Conservation (phyloP, 78 protist species). For the Neovahlkampfia damariscottae region DNA sequence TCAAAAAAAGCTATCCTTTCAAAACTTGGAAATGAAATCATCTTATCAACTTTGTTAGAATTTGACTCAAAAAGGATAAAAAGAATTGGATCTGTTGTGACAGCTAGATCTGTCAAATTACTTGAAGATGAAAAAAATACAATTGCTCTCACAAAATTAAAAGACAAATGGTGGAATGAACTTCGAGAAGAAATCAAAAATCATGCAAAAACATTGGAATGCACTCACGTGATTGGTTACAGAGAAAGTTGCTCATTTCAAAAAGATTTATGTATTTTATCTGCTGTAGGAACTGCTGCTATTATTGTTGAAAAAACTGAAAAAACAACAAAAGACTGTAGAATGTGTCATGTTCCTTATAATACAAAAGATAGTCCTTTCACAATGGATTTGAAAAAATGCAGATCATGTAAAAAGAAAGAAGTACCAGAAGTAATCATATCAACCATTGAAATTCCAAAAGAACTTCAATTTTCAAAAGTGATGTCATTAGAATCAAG, state of each 20-base stretch:
- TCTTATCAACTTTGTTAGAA: conserved; percentile 6
- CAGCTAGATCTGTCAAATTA: conserved; percentile 24
- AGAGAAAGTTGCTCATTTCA: conserved; percentile 42
- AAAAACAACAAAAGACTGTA: background rate
- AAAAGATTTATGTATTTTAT: conserved; percentile 8
- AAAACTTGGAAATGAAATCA: background rate
- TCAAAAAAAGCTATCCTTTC: background rate
- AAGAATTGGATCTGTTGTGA: conserved; percentile 22
- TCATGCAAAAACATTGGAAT: conserved; percentile 48
- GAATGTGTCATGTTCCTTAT: background rate
- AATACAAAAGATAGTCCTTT: conserved; percentile 11
- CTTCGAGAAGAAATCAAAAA: conserved; percentile 61
- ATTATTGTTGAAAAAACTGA: background rate
- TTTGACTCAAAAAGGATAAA: background rate
- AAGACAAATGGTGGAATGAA: conserved; percentile 81
- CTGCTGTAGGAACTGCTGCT: conserved; percentile 34
- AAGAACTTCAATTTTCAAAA: background rate
- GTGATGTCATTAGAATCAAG: conserved; percentile 26
- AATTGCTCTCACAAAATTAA: background rate
- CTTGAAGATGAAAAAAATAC: background rate
- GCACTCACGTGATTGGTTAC: conserved; percentile 68
- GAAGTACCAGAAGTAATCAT: conserved; percentile 55
- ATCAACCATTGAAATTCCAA: conserved; percentile 37
- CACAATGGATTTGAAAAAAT: background rate
- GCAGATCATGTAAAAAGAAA: conserved; percentile 26